Conservation (phyloP, 495 filamentous ascomycete genomes). For the Durotheca rogersii region DNA sequence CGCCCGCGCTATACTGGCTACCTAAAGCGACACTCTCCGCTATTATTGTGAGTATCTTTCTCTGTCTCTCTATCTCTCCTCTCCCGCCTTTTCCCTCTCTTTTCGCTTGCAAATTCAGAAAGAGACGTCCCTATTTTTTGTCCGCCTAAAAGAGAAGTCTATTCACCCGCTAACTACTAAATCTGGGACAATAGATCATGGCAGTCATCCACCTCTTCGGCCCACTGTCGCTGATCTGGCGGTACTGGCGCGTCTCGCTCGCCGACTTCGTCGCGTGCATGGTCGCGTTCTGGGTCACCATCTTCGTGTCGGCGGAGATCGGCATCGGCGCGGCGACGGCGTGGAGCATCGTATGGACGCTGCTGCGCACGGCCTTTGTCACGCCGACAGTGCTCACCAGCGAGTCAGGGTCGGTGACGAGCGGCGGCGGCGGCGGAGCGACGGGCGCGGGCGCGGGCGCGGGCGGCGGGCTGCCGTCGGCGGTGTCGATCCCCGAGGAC, state of each 20-base stretch:
- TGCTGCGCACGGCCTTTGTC: slow-evolving; percentile 48
- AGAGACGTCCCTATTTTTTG: no score
- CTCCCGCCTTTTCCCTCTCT: not conserved
- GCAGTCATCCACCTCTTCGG: slow-evolving; percentile 50
- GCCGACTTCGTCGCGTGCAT: slow-evolving; percentile 52
- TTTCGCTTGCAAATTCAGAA: no score
- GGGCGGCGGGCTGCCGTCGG: slow-evolving; percentile 9
- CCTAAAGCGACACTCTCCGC: slow-evolving; percentile 51
- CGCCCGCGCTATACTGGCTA: slow-evolving; percentile 52
- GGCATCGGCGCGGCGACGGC: slow-evolving; percentile 51
- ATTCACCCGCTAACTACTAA: not conserved
- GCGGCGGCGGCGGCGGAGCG: no score
- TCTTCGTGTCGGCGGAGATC: slow-evolving; percentile 51
- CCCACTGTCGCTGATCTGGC: slow-evolving; percentile 43
- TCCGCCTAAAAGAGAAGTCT: no score
- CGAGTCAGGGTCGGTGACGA: not conserved
- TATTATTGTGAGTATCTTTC: slow-evolving; percentile 37
- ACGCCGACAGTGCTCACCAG: slow-evolving; percentile 27
- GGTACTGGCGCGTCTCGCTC: slow-evolving; percentile 50
- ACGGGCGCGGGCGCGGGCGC: no score
- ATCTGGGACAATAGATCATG: slow-evolving; percentile 34
- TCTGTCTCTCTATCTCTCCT: not conserved
- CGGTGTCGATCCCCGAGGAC: slow-evolving; percentile 35
- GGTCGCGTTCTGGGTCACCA: slow-evolving; percentile 50
- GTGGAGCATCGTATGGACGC: slow-evolving; percentile 47